A percentile compares a stretch with the other conserved stretches of the same genome.
Conservation (phyloP, 2,329 filamentous ascomycete species). For the Podosphaera xanthii region DNA sequence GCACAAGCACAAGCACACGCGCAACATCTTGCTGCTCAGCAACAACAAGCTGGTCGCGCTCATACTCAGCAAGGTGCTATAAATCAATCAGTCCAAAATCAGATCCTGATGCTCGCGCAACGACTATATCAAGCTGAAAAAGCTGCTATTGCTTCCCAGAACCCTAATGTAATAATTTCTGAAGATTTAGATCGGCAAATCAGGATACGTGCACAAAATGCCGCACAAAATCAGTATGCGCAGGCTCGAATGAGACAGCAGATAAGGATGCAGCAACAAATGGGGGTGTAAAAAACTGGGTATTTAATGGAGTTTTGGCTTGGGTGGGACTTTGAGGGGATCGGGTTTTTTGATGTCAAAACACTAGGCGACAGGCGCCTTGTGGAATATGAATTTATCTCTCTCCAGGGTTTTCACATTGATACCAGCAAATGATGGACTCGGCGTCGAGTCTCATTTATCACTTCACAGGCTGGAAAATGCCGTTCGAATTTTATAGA, state of each 20-base stretch:
- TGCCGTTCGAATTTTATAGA: no score
- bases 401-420: no score
- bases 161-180: not conserved
- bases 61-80: not conserved
- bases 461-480: no score
- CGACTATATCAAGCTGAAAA: slow-evolving; percentile 1
- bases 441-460: no score
- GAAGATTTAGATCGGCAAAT: slow-evolving; percentile 1
- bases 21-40: slow-evolving; percentile 1
- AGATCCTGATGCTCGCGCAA: not conserved
- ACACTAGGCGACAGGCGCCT: not conserved
- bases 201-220: slow-evolving; percentile 1
- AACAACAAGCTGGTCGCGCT: not conserved
- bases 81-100: not conserved
- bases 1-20: not conserved
- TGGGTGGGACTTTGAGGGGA: not conserved
- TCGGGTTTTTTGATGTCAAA: not conserved
- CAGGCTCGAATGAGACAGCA: slow-evolving; percentile 6
- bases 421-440: no score
- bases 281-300: slow-evolving; percentile 3
- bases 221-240: slow-evolving; percentile 2
- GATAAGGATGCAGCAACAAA: slow-evolving; percentile 9
- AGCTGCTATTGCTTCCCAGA: not conserved
- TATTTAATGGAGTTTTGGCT: not conserved
- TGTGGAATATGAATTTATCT: not conserved